A percentile compares a stretch with the other conserved stretches of the same genome.
These are phyloP conservation scores for Pseudoneurospora amorphoporcata DNA, from an alignment of 495 filamentous ascomycete species.

Conservation along the genomic window DNA sequence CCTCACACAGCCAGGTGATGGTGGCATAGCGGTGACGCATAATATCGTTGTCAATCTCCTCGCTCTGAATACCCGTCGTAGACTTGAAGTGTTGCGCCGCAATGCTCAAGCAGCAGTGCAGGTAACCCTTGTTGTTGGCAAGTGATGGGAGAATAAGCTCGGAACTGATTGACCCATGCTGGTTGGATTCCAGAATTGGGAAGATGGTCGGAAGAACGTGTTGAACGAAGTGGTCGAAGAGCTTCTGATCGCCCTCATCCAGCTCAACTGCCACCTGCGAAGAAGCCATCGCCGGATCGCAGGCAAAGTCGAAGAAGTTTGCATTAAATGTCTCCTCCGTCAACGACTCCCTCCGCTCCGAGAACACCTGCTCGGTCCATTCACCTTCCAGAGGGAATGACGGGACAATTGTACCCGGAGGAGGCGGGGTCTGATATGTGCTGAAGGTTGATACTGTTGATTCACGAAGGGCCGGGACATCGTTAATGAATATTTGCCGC, in stretches of 20 bases:
- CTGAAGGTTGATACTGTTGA: slow-evolving; percentile 82
- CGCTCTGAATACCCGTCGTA: slow-evolving; percentile 48
- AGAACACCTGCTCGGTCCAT: slow-evolving; percentile 68
- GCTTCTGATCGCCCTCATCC: slow-evolving; percentile 75
- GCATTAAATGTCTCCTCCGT: slow-evolving; percentile 57
- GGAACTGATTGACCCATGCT: slow-evolving; percentile 64
- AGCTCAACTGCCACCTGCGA: slow-evolving; percentile 68
- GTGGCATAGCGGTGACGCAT: slow-evolving; percentile 87
- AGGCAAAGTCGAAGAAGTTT: slow-evolving; percentile 67
- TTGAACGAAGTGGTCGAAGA: slow-evolving; percentile 87
- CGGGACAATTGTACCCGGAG: slow-evolving; percentile 49
- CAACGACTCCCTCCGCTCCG: slow-evolving; percentile 52
- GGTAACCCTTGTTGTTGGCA: slow-evolving; percentile 82
- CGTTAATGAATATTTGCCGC: slow-evolving; percentile 87
- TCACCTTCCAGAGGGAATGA: slow-evolving; percentile 57
- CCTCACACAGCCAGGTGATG: slow-evolving; percentile 76
- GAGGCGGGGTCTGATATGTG: slow-evolving; percentile 68
- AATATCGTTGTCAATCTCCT: slow-evolving; percentile 83
- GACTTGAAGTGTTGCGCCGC: slow-evolving; percentile 91
- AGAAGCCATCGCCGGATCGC: slow-evolving; percentile 42
- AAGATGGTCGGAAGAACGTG: slow-evolving; percentile 83
- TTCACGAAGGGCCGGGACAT: slow-evolving; percentile 72
- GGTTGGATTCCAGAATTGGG: slow-evolving; percentile 81
- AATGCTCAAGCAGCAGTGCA: slow-evolving; percentile 94
- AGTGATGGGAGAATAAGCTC: slow-evolving; percentile 77